A percentile compares a stretch with the other conserved stretches of the same genome.
Conservation (phyloP, 2,329 filamentous ascomycete genomes). For the Pyrenochaeta sp. region DNA sequence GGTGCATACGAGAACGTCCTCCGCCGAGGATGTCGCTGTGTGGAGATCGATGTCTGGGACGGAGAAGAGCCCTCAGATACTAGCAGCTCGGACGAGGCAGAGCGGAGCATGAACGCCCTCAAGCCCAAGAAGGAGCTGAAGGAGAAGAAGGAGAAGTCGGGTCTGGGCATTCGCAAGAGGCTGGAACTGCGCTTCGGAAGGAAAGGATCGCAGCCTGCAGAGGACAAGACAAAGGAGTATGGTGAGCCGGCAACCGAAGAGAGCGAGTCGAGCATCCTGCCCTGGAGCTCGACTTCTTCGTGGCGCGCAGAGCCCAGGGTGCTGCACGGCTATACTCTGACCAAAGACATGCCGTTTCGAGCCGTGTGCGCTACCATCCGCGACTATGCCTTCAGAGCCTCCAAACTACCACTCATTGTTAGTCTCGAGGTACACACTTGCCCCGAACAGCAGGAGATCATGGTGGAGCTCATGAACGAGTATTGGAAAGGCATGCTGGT, state of each 20-base stretch:
- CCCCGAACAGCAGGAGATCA: constrained; percentile 82
- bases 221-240: constrained; percentile 26
- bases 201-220: constrained; percentile 31
- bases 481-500: constrained; percentile 81
- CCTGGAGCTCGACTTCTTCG: constrained; percentile 42
- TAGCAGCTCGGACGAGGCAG: constrained; percentile 46
- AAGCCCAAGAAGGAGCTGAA: constrained; percentile 27
- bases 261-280: constrained; percentile 28
- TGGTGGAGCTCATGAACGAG: constrained; percentile 93
- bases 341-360: constrained; percentile 84
- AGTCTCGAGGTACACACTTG: constrained; percentile 91
- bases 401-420: constrained; percentile 82
- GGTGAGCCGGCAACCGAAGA: constrained; percentile 12
- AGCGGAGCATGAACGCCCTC: constrained; percentile 27
- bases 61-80: constrained; percentile 61
- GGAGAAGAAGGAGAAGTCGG: constrained; percentile 39
- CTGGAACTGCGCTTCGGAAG: constrained; percentile 41
- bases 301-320: constrained; percentile 73
- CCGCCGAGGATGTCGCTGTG: constrained; percentile 80
- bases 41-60: constrained; percentile 96
- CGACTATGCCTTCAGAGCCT: constrained; percentile 78
- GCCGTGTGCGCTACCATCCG: constrained; percentile 83
- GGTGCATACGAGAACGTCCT: constrained; percentile 82
- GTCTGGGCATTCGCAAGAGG: constrained; percentile 44
- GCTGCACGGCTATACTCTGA: constrained; percentile 83